Conservation (phyloP, 148 eudicot species). For the Nepenthes mirabilis region DNA sequence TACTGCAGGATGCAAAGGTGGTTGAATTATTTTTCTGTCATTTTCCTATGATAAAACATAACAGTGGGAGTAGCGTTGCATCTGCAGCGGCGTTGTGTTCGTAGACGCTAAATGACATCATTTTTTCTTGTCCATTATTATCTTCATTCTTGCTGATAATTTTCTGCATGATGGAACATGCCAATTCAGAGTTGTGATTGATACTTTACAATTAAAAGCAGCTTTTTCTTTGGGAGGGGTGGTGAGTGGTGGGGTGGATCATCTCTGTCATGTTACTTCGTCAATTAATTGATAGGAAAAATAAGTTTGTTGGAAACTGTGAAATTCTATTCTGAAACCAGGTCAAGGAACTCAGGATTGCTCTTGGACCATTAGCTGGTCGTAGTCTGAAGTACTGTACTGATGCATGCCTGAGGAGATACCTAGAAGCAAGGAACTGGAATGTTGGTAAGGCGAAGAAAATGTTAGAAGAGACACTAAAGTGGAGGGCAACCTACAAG, state of each 20-base stretch:
- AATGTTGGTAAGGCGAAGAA: conserved; percentile 72
- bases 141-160: too few relatives aligned
- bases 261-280: too few relatives aligned
- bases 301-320: too few relatives aligned
- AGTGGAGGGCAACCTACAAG: conserved; percentile 74
- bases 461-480: conserved; percentile 77
- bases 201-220: too few relatives aligned
- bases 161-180: too few relatives aligned
- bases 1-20: conserved; percentile 49
- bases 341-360: conserved; percentile 54
- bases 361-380: conserved; percentile 53
- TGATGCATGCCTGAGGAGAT: conserved; percentile 73
- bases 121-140: too few relatives aligned
- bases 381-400: conserved; percentile 49
- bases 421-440: conserved; percentile 84
- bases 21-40: not conserved
- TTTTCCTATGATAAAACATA: not conserved
- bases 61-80: not conserved
- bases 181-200: too few relatives aligned
- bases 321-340: conserved; percentile 8
- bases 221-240: too few relatives aligned
- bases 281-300: too few relatives aligned
- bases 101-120: not conserved
- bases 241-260: too few relatives aligned
- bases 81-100: not conserved